Evolutionary conservation across 2,329 filamentous ascomycete species (phyloP), one percentile per base, ranked within the genome.

Genomic region (Cryphonectria japonica): DNA sequence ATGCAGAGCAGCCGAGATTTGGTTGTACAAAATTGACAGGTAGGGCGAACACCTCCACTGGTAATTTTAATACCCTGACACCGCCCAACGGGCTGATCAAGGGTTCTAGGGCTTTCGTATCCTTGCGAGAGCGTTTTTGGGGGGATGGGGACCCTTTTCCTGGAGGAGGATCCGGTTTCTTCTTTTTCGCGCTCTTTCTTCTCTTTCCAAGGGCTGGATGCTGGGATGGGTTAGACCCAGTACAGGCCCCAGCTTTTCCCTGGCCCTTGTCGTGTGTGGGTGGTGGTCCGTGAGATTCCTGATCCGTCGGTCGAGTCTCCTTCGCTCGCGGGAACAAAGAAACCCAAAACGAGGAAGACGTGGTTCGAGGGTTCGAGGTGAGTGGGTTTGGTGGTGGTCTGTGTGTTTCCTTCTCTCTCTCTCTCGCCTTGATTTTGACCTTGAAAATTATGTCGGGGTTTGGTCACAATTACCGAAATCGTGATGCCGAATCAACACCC

Each of bases 1-100:
- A 72, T 65, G 43, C 19, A 65, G 57, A 69, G 65, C 57, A 69
- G 69, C 66, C 71, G 71, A 73, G 71, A 71, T 71, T 73, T 62
- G 71, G 71, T 73, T 59, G 68, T 67, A 73, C 71, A 69, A 37
- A 59, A 69, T 63, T 37, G 59, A 50, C n/a, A 62, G 69, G 67
- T 50, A 63, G 66, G 43, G 66, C 69, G 64, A 46, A 69, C 66
- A 69, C 69, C 26, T 64, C 69, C 69, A 70, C 69, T 59, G 59
- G 67, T 69, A 69, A 69, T 69, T 69, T 69, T 69, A 63, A 69
- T 43, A 39, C n/a, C 54, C 54, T 59, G 54, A 62, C 54, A 46
- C 67, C 19, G 66, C 54, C 66, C n/a, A 32, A 29, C 59, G 37
- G 59, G 29, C 67, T 62, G 59, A 41, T 39, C 46, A 34, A 57